Evolutionary conservation across 2,329 filamentous ascomycete genomes (phyloP), one percentile per base, ranked within the genome.

Genomic region (Emydomyces testavorans): DNA sequence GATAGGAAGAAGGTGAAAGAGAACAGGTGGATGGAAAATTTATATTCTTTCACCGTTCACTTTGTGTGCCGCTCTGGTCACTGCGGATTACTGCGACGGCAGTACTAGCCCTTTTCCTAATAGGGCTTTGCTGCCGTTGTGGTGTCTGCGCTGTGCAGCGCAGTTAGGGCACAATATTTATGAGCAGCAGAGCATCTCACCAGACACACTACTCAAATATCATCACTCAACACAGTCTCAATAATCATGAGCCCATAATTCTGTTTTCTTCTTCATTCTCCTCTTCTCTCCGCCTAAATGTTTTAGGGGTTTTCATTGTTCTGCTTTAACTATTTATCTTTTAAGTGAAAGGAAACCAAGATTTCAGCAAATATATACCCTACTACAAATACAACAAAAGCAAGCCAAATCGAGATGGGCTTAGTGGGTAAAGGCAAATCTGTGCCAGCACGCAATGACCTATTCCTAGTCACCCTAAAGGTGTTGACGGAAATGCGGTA

Each of bases 51-150:
- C n/a, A n/a, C n/a, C n/a, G 24, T 43, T 31, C 13, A 34, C 29
- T 18, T 26, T 13, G n/a, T 49, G 26, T 50, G 50, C 50, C 44
- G 45, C 18, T 38, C 24, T 48, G 50, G 43, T 49, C 31, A 46
- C 36, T 53, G 32, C 34, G 50, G 28, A n/a, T 4, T 37, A 23
- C 50, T 46, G 39, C 35, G 24, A 20, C 28, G 16, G 28, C 40
- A 28, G 29, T 28, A 15, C 28, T 26, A 38, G n/a, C 28, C 40
- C 32, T 46, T 36, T n/a, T 21, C 43, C 38, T 21, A 37, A 41
- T 28, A 8, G 29, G 46, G 37, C 15, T 31, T 47, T 49, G 23
- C n/a, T 35, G 29, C 42, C 26, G 35, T 40, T 41, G 5, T 42
- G 35, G 42, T 37, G 35, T 31, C 42, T 46, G 11, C 42, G 35